Percentiles rank a stretch among this genome's conserved stretches.
Evolutionary conservation across 306 rosid genomes (phyloP).

Genomic region (Quercus mongolica): DNA sequence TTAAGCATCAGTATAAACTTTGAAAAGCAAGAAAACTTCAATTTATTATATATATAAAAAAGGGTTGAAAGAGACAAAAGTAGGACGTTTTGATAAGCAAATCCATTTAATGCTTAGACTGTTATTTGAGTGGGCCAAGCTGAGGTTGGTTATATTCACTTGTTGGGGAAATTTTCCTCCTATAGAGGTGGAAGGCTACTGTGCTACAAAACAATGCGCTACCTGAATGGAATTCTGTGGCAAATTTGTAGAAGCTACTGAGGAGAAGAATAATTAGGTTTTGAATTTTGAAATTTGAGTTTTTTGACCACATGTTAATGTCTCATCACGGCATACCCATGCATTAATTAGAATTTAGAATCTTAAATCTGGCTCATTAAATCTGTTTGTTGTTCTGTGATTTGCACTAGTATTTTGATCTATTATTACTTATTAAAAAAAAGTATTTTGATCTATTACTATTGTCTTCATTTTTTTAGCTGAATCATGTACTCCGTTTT

Average conservation of each 20-base stretch:
- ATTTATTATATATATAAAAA: too few species aligned
- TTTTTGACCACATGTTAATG: not conserved
- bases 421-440: not conserved
- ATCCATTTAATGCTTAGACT: too few species aligned
- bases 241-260: not conserved
- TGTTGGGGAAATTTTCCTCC: not conserved
- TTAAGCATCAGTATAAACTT: too few species aligned
- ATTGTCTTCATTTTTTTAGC: constrained; percentile 6
- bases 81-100: not conserved
- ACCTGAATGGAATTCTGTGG: not conserved
- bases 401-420: not conserved
- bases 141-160: not conserved
- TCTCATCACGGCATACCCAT: not conserved
- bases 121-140: too few species aligned
- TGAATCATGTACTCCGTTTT: not conserved
- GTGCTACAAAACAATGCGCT: not conserved
- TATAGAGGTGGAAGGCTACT: not conserved
- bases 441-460: not conserved
- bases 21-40: too few species aligned
- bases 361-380: not conserved
- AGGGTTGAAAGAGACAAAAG: not conserved
- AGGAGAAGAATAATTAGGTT: not conserved
- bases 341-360: not conserved
- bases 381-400: not conserved
- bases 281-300: not conserved